phyloP scores from a whole-genome alignment of 192 early-diverging fungal genomes.

The Dispira parvispora region DNA sequence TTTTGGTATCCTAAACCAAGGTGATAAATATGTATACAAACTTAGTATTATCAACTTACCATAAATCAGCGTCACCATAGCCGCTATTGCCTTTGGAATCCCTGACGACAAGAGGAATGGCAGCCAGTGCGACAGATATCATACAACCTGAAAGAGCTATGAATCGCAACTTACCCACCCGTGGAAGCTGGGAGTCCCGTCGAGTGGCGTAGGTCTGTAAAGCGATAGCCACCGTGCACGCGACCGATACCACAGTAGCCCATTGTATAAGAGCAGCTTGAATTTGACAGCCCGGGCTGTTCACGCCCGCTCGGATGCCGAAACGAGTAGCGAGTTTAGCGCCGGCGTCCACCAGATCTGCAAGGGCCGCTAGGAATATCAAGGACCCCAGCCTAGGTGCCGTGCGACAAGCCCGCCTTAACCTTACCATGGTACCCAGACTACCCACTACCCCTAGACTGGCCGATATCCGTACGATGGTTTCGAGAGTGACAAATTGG shows the following conservation, averaged over 20 bases:
- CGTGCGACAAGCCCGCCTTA: neutral
- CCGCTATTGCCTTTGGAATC: neutral
- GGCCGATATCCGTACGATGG: neutral
- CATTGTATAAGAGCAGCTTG: neutral
- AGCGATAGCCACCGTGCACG: neutral
- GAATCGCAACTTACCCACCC: neutral
- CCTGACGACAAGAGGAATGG: neutral
- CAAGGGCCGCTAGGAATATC: neutral
- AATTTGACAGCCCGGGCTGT: neutral
- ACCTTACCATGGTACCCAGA: neutral
- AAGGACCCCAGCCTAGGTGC: neutral
- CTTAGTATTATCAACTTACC: neutral
- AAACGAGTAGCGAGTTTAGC: neutral
- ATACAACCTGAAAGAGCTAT: neutral
- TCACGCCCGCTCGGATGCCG: neutral
- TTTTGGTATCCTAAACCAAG: neutral
- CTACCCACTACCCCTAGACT: neutral
- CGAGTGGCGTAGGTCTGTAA: neutral
- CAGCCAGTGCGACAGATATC: neutral
- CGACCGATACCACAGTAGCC: neutral
- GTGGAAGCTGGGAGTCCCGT: neutral
- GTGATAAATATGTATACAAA: neutral
- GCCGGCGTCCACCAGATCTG: neutral
- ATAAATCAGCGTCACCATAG: conserved; percentile 2
- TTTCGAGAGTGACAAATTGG: neutral